Base-by-base conservation (phyloP, 2,329 filamentous ascomycete species). In the Xylaria hypoxylon region DNA sequence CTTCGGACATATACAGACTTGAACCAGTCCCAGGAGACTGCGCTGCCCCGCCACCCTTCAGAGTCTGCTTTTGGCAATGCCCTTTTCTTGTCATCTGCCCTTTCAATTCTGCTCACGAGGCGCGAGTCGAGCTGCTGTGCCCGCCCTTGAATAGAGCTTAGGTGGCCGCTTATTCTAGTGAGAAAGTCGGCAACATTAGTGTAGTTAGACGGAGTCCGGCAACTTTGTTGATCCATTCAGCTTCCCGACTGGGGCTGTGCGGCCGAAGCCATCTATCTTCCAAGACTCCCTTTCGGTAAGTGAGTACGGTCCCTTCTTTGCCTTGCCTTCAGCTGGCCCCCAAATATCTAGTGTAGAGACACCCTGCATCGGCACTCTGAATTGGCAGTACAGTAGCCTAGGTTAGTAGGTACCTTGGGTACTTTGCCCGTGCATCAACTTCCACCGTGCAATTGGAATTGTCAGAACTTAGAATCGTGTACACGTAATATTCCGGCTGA, bases 311-410 rank as follows among this genome's bases (percentile, higher is more conserved):
- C 55, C 51, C 51, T 68, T 58, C 57, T 68, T 67, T 75, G 73
- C 73, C 73, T 75, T 70, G 70, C 69, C 66, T 69, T 74, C 73
- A 75, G 73, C 73, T 74, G 71, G 70, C 69, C 73, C 72, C 71
- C 72, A 74, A 59, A 13, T 38, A 55, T 42, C 52, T 55, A 55
- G 45, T 52, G 42, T 55, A 55, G 45, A 56, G 42, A 48, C 19
- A 50, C 53, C 47, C 57, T 59, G 59, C 50, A 52, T 66, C 59
- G 63, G 59, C 33, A 57, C 33, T 59, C 52, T 38, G 45, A 42
- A 48, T 64, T 38, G 52, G 26, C n/a, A 10, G 19, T 11, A 13
- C 24, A 47, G 19, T 28, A 15, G 15, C 13, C 11, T 38, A 38
- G 10, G 10, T 5, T 13, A 4, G 13, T 15, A 10, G 3, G 45